phyloP scores from a whole-genome alignment of 306 rosid species.

The Cucurbita argyrosperma region DNA sequence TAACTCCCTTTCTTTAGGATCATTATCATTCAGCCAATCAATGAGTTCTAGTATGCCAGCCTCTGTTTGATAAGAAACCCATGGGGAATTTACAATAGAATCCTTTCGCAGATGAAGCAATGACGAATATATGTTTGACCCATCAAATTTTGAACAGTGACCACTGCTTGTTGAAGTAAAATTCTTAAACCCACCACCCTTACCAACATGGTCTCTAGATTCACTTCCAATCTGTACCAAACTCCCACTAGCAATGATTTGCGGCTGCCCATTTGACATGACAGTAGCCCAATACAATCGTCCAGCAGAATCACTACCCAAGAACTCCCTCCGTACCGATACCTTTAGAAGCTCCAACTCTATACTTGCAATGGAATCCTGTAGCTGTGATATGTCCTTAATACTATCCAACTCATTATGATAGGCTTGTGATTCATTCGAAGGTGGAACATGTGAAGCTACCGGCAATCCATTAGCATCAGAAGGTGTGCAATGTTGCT shows the following conservation, averaged over 20 bases:
- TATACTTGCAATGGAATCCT: constrained; percentile 41
- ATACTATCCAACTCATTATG: constrained; percentile 55
- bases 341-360: constrained; percentile 56
- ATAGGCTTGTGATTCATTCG: constrained; percentile 41
- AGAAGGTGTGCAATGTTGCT: constrained; percentile 22
- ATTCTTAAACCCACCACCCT: constrained; percentile 20
- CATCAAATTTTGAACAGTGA: constrained; percentile 18
- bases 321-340: constrained; percentile 62
- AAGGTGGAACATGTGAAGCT: constrained; percentile 17
- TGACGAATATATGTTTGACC: constrained; percentile 26
- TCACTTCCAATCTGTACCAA: constrained; percentile 19
- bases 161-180: constrained; percentile 18
- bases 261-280: constrained; percentile 30
- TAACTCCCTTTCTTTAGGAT: constrained; percentile 64
- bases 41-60: constrained; percentile 56
- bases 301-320: constrained; percentile 71
- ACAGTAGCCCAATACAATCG: constrained; percentile 68
- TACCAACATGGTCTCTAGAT: constrained; percentile 17
- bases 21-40: constrained; percentile 48
- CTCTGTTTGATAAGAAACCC: constrained; percentile 63
- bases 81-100: constrained; percentile 30
- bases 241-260: constrained; percentile 55
- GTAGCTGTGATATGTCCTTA: constrained; percentile 39
- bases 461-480: constrained; percentile 21
- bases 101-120: constrained; percentile 17